Evolutionary conservation across 2,329 filamentous ascomycete genomes (phyloP).

Genomic region (Penicillium corylophilum): DNA sequence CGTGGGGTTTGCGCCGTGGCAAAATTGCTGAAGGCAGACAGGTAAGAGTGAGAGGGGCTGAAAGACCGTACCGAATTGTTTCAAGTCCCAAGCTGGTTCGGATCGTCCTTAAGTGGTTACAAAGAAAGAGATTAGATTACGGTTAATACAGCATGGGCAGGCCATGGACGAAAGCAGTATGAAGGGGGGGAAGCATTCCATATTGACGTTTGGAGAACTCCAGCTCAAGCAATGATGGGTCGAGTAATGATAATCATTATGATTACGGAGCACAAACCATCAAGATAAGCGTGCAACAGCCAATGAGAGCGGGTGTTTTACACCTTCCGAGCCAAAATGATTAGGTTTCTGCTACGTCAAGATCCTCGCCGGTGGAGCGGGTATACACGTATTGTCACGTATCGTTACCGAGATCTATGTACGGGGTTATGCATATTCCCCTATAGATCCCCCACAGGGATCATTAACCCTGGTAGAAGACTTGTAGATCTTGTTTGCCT

Average conservation of each 20-base stretch:
- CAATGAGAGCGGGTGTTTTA: constrained; percentile 33
- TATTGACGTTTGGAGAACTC: constrained; percentile 1
- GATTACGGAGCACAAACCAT: constrained; percentile 22
- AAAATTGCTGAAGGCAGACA: constrained; percentile 6
- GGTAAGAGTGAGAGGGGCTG: background rate
- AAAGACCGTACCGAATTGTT: background rate
- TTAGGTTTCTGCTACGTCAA: constrained; percentile 41
- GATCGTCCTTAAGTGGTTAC: background rate
- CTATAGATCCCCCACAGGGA: background rate
- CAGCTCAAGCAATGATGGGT: constrained; percentile 5
- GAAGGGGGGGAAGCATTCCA: constrained; percentile 13
- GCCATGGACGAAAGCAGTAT: constrained; percentile 16
- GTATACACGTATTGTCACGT: constrained; percentile 3
- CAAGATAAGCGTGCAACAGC: constrained; percentile 32
- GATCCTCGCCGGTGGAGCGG: constrained; percentile 19
- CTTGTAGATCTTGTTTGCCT: background rate
- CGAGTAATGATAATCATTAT: constrained; percentile 26
- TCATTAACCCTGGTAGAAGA: background rate
- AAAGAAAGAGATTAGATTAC: background rate
- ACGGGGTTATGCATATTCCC: no score
- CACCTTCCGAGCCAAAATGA: constrained; percentile 31
- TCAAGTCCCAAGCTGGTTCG: background rate
- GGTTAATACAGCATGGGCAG: background rate
- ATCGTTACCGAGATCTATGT: constrained; percentile 2
- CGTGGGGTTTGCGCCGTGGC: constrained; percentile 21